Percentiles rank a stretch among this genome's conserved stretches.
These are phyloP conservation scores for Solanum habrochaites DNA, from an alignment of 257 asterid genomes.

Conservation along the genomic window DNA sequence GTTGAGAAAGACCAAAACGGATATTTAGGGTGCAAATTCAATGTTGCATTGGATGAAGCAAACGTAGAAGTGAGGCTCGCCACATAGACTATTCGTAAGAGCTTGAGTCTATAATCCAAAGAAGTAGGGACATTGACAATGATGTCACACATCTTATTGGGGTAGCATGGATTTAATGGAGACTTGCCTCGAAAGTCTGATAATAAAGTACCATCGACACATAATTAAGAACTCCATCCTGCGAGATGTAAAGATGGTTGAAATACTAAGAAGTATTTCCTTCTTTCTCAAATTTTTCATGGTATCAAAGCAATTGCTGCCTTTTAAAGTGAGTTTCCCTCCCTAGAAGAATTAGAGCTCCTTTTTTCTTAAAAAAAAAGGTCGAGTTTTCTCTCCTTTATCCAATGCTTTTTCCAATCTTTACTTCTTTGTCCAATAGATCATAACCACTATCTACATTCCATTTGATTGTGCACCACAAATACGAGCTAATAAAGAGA, in stretches of 20 bases:
- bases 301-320: background rate
- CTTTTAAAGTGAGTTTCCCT: background rate
- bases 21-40: background rate
- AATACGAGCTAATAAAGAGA: background rate
- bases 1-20: background rate
- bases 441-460: background rate
- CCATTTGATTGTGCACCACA: background rate
- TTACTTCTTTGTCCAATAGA: background rate
- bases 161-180: background rate
- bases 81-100: background rate
- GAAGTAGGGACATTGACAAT: background rate
- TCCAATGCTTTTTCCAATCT: background rate
- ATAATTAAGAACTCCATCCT: background rate
- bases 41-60: background rate
- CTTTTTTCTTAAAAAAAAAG: background rate
- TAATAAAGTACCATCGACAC: background rate
- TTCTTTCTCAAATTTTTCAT: background rate
- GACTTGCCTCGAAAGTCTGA: background rate
- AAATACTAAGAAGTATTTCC: background rate
- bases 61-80: background rate
- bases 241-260: background rate
- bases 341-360: background rate
- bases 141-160: background rate
- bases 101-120: background rate
- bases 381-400: background rate